Base-by-base conservation (phyloP, 1,284 basidiomycete species). In the Ceratobasidium sp. region DNA sequence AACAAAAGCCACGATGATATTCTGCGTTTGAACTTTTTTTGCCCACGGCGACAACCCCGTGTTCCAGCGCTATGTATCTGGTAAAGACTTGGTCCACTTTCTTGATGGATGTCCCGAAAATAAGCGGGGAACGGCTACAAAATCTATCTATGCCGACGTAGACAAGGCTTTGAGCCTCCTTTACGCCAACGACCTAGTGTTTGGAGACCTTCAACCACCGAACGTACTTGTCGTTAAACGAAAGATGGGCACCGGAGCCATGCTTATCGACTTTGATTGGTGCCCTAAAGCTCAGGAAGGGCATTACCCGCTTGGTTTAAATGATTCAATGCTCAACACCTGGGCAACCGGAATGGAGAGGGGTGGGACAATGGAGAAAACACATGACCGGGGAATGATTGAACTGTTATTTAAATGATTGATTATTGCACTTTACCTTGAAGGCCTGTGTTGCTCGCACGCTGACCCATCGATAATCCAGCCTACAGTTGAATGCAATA, bases 201-300 rank as follows among this genome's bases (percentile, higher is more conserved):
- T 75, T 59, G 74, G 74, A 58, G 74, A 75, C 51, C 51, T 72
- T 14, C 74, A 69, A 22, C 11, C 54, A 27, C 69, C 69, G 14
- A 75, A 75, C 56, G 66, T 75, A 2, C 27, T 75, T 8, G n/a
- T 75, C 24, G 31, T 56, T 16, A 24, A 48, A 39, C 24, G 34
- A 9, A 73, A 51, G 22, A 37, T 16, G 9, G 16, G 19, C 31
- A 46, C 22, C 13, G 24, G 46, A 9, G 64, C 24, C 9, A 66
- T 51, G 48, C 69, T 75, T n/a, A 31, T 75, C 27, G 74, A 75
- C 54, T 75, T 75, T 39, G 74, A 75, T 46, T 75, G 74, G 74
- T 58, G 68, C 58, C 39, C 62, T 46, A 37, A 48, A 24, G 22
- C 68, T 34, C 11, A 19, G 39, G 71, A 43, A 14, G 71, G 34